Percentiles rank a stretch among this genome's conserved stretches.
Conservation (phyloP, 1,284 basidiomycete genomes). For the Xerocomus cyaneibrunnescens region DNA sequence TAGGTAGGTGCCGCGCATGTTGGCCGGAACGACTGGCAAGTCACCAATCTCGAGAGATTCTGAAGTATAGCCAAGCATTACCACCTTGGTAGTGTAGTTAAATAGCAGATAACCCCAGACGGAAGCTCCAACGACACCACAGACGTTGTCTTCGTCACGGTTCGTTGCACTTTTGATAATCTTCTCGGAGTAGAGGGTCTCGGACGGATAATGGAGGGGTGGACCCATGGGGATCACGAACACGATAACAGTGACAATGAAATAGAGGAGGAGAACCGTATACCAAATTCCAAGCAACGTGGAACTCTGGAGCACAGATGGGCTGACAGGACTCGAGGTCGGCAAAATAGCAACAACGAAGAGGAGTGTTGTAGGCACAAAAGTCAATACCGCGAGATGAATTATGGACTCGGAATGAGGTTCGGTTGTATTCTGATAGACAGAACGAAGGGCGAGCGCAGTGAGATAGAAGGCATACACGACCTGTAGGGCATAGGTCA, state of each 20-base stretch:
- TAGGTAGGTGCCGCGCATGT: conserved; percentile 66
- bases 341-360: conserved; percentile 58
- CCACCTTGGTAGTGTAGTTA: conserved; percentile 80
- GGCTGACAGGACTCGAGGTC: conserved; percentile 23
- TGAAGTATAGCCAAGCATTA: conserved; percentile 74
- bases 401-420: conserved; percentile 63
- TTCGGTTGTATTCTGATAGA: conserved; percentile 49
- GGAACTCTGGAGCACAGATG: conserved; percentile 12
- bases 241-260: conserved; percentile 39
- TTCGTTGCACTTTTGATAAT: conserved; percentile 56
- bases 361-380: conserved; percentile 51
- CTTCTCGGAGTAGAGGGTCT: conserved; percentile 74
- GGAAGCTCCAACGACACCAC: conserved; percentile 50
- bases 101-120: conserved; percentile 50
- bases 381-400: conserved; percentile 63
- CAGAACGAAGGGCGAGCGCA: conserved; percentile 50
- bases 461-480: conserved; percentile 63
- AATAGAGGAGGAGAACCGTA: conserved; percentile 33
- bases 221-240: conserved; percentile 72
- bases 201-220: conserved; percentile 65
- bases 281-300: conserved; percentile 20
- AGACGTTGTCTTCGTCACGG: conserved; percentile 62
- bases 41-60: conserved; percentile 82
- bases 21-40: conserved; percentile 71
- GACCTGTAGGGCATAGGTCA: conserved; percentile 51